Base-by-base conservation (phyloP, 2,329 filamentous ascomycete genomes). In the Colletotrichum coccodes region DNA sequence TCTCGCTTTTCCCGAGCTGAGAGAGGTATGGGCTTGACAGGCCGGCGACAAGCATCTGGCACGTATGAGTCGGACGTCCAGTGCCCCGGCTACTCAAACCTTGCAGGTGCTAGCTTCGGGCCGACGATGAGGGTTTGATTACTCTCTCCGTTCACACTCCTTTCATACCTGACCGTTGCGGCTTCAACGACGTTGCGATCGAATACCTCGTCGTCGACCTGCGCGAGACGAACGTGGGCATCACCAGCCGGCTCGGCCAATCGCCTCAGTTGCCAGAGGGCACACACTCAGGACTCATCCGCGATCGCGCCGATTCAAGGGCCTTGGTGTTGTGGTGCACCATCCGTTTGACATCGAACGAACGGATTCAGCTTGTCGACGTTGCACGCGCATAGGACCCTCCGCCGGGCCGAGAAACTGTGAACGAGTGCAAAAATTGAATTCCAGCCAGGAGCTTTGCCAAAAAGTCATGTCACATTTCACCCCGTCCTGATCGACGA, bases 381-480 rank as follows among this genome's bases (percentile, higher is more conserved):
- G 30, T 18, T 52, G 14, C 30, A 21, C 9, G 28, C 16, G 28
- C 18, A 34, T 4, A 36, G 32, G n/a, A 32, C 26, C 9, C 26
- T 6, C n/a, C 16, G 30, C 4, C 1, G 34, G 11, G 34, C 28
- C 28, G 32, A 11, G 16, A 40, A 21, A 21, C 14, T 4, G 28
- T 9, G 12, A 47, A 47, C 8, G 6, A 47, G 40, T 59, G 56
- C 56, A 28, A 59, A 47, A 59, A 47, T 36, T 59, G 28, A 59
- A 59, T 59, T 59, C 30, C 40, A 47, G 57, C 57, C 46, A 60
- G 46, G 26, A 60, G 57, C 57, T 50, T 60, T 69, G 66, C 61
- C 50, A 69, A 69, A 65, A 60, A 67, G 52, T 60, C 47, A 50
- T 66, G 47, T 68, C 61, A 69, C 66, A 38, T 69, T 60, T 57